Evolutionary conservation across 192 early-diverging fungal species (phyloP).

Genomic region (Kappamyces sp.): DNA sequence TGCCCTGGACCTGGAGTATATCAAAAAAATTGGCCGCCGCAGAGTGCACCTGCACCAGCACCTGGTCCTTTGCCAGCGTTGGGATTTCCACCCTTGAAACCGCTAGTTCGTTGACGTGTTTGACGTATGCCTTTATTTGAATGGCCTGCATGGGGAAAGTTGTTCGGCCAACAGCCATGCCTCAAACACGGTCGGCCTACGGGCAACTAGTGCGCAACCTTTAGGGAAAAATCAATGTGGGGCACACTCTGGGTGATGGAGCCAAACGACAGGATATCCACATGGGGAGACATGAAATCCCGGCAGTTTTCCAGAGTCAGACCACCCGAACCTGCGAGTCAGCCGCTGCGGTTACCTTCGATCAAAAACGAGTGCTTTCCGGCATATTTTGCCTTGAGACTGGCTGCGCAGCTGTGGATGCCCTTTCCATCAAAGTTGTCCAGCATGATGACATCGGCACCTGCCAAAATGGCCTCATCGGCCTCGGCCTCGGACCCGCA

Average conservation of each 20-base stretch:
- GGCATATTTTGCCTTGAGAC: constrained; percentile 70
- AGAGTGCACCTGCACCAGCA: constrained; percentile 6
- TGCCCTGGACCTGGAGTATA: constrained; percentile 17
- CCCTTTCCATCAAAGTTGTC: constrained; percentile 82
- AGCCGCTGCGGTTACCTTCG: constrained; percentile 42
- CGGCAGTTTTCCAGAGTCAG: constrained; percentile 82
- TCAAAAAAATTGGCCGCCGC: constrained; percentile 17
- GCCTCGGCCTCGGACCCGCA: constrained; percentile 89
- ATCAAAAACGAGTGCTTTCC: constrained; percentile 60
- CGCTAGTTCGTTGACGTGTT: constrained; percentile 3
- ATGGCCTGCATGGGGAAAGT: constrained; percentile 5
- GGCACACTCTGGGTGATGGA: constrained; percentile 89
- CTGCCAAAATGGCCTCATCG: constrained; percentile 89
- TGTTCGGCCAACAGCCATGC: no score
- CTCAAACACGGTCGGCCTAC: no score
- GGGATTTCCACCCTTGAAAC: neutral
- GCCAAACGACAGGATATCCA: constrained; percentile 91
- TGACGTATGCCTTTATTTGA: constrained; percentile 8
- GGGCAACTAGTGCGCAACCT: constrained; percentile 51
- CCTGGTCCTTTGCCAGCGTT: neutral
- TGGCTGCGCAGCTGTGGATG: constrained; percentile 59
- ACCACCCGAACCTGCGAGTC: constrained; percentile 67
- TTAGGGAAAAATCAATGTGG: constrained; percentile 96
- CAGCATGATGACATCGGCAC: constrained; percentile 96
- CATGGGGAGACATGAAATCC: constrained; percentile 67